Conservation (phyloP, 306 rosid genomes). For the Comarum palustre region DNA sequence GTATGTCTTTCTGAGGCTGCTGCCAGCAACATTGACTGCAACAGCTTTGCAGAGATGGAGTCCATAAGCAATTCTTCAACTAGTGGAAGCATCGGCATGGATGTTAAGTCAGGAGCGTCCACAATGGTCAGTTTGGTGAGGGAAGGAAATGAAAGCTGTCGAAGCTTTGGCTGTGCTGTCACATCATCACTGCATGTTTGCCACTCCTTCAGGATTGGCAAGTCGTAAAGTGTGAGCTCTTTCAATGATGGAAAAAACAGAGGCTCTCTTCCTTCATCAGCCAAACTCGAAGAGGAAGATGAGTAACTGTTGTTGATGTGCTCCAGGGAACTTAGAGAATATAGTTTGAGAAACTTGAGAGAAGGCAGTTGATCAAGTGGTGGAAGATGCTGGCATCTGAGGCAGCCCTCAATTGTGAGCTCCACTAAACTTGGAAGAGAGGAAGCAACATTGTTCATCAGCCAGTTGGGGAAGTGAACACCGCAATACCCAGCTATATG, state of each 20-base stretch:
- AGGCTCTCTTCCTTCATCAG: not conserved
- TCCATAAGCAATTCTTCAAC: slow-evolving; percentile 1
- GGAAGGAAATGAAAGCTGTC: not conserved
- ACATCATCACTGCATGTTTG: not conserved
- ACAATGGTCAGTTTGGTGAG: not conserved
- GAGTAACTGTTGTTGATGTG: not conserved
- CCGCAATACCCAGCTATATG: not conserved
- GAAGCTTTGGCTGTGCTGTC: not conserved
- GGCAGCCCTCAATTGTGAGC: not conserved
- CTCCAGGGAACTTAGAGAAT: not conserved
- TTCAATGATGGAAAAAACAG: slow-evolving; percentile 1
- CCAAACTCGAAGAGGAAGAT: not conserved
- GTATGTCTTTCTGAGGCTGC: not conserved
- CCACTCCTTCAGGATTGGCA: not conserved
- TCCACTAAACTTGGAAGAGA: not conserved
- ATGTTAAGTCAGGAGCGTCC: not conserved
- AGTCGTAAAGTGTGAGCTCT: slow-evolving; percentile 2
- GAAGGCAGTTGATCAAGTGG: not conserved
- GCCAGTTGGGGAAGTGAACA: not conserved
- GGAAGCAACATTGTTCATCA: not conserved
- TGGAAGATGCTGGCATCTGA: not conserved
- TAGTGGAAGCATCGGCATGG: not conserved
- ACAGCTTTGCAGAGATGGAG: not conserved
- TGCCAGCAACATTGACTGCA: not conserved
- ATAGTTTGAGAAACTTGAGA: not conserved